phyloP scores from a whole-genome alignment of 2,329 filamentous ascomycete genomes.

The Samsoniella hepiali region DNA sequence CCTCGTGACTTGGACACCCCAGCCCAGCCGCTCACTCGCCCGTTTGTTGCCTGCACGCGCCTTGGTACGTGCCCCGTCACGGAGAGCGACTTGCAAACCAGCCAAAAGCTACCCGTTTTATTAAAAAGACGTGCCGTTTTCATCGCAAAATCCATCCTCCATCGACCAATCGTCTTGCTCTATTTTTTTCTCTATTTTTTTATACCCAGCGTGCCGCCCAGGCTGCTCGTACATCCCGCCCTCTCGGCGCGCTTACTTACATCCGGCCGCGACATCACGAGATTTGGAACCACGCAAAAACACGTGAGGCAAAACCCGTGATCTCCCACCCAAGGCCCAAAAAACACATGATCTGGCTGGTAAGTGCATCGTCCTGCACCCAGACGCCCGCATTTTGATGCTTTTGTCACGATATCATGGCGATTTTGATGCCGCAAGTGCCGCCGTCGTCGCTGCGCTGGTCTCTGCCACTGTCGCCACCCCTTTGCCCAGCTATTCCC shows the following conservation, averaged over 20 bases:
- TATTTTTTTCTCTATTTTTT: constrained; percentile 9
- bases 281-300: constrained; percentile 39
- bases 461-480: not conserved
- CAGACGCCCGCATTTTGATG: constrained; percentile 21
- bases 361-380: constrained; percentile 31
- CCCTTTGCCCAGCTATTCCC: constrained; percentile 5
- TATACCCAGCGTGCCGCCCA: constrained; percentile 13
- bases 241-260: constrained; percentile 28
- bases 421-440: constrained; percentile 18
- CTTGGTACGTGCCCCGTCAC: not conserved
- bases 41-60: constrained; percentile 10
- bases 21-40: constrained; percentile 11
- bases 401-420: constrained; percentile 10
- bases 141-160: constrained; percentile 6
- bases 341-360: constrained; percentile 46
- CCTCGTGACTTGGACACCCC: constrained; percentile 37
- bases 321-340: constrained; percentile 32
- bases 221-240: constrained; percentile 18
- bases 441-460: constrained; percentile 4
- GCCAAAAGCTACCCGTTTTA: constrained; percentile 21
- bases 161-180: not conserved
- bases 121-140: not conserved
- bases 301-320: constrained; percentile 46
- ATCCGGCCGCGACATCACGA: constrained; percentile 44
- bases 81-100: not conserved